Evolutionary conservation across 192 early-diverging fungal species (phyloP).

Genomic region (Coemansia sp.): DNA sequence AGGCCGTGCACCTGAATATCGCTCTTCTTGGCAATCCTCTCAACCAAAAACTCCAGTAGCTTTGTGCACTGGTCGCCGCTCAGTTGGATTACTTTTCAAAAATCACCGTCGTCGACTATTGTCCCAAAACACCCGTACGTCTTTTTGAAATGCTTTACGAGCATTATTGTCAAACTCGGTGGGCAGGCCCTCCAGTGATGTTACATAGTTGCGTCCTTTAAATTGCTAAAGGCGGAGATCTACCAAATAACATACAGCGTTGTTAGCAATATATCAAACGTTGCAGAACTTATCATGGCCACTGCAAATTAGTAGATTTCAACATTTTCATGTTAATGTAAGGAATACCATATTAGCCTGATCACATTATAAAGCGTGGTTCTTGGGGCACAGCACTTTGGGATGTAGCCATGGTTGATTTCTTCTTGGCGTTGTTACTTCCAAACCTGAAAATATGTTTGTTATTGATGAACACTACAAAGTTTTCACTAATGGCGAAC

Average conservation of each 20-base stretch:
- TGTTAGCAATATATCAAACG: background rate
- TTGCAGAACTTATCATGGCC: too few species aligned
- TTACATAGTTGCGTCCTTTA: slow-evolving; percentile 93
- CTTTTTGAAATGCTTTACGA: slow-evolving; percentile 96
- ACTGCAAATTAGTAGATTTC: too few species aligned
- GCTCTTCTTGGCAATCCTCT: slow-evolving; percentile 81
- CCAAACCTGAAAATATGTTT: too few species aligned
- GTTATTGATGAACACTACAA: too few species aligned
- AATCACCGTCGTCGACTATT: slow-evolving; percentile 86
- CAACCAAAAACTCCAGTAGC: slow-evolving; percentile 74
- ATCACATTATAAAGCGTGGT: too few species aligned
- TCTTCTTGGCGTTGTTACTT: too few species aligned
- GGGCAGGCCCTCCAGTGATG: slow-evolving; percentile 90
- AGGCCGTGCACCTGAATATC: slow-evolving; percentile 90
- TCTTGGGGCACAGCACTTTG: too few species aligned
- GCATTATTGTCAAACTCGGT: slow-evolving; percentile 80
- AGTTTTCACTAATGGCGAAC: too few species aligned
- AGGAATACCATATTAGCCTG: too few species aligned
- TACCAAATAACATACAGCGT: slow-evolving; percentile 28
- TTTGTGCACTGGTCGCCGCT: slow-evolving; percentile 91
- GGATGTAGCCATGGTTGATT: too few species aligned
- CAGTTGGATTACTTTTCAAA: slow-evolving; percentile 90
- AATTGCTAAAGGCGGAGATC: slow-evolving; percentile 97
- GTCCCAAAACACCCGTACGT: slow-evolving; percentile 94
- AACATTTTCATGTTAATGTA: too few species aligned